Percentiles rank a stretch among this genome's conserved stretches.
Conservation (phyloP, 2,329 filamentous ascomycete genomes). For the Trichoderma koningii region DNA sequence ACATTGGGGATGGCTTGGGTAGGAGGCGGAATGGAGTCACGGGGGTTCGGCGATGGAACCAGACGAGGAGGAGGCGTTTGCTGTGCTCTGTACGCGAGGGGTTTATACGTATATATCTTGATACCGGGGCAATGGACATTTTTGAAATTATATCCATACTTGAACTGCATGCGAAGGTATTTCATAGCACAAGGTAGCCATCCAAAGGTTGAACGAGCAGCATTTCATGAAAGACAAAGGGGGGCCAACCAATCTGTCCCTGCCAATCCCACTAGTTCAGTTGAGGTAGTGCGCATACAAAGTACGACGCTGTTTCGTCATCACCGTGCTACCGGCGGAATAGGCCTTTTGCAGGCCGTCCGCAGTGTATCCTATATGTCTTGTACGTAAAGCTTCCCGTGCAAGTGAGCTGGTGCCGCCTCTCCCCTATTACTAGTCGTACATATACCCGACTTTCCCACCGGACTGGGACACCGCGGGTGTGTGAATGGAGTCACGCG, state of each 20-base stretch:
- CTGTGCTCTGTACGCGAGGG: not conserved
- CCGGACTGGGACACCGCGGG: not conserved
- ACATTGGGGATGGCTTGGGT: not conserved
- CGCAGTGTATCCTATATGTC: not conserved
- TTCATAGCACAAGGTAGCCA: not conserved
- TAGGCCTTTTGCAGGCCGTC: not conserved
- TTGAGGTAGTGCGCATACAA: too few species aligned
- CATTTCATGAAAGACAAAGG: not conserved
- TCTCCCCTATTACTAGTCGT: not conserved
- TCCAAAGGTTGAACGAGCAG: not conserved
- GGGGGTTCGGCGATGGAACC: not conserved
- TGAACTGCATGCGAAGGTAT: not conserved
- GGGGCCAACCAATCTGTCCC: not conserved
- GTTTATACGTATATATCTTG: not conserved
- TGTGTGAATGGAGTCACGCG: not conserved
- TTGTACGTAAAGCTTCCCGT: not conserved
- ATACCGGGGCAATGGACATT: not conserved
- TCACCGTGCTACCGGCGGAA: not conserved
- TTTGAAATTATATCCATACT: not conserved
- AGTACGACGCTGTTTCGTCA: not conserved
- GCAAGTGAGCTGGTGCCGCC: not conserved
- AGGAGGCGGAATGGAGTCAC: not conserved
- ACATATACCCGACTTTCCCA: not conserved
- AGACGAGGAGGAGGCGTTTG: slow-evolving; percentile 2
- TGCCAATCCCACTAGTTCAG: not conserved